Percentiles rank a stretch among this genome's conserved stretches.
phyloP scores from a whole-genome alignment of 495 filamentous ascomycete species.

The Penicillium riverlandense region DNA sequence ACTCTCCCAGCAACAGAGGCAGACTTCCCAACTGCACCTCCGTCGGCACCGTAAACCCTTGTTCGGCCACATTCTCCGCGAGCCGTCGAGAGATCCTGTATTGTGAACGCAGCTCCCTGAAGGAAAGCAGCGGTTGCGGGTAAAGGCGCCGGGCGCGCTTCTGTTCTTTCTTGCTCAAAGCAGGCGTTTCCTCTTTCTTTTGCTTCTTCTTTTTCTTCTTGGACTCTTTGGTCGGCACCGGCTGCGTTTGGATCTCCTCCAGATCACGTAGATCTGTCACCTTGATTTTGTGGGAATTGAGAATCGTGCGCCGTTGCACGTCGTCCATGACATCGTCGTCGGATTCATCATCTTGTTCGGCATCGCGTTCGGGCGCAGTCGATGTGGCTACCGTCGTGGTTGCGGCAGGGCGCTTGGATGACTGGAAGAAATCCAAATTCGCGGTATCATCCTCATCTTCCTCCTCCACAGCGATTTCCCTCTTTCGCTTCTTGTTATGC shows the following conservation, averaged over 20 bases:
- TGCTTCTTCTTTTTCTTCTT: constrained; percentile 47
- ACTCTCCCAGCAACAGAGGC: constrained; percentile 60
- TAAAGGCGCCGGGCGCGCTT: constrained; percentile 50
- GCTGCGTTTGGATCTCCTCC: constrained; percentile 28
- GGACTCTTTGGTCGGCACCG: constrained; percentile 37
- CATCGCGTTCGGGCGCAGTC: constrained; percentile 10
- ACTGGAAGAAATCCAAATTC: constrained; percentile 34
- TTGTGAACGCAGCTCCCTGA: constrained; percentile 58
- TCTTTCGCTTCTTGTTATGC: constrained; percentile 34
- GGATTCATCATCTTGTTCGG: constrained; percentile 13
- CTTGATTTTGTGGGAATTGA: constrained; percentile 82
- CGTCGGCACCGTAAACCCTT: constrained; percentile 81
- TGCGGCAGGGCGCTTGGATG: constrained; percentile 16
- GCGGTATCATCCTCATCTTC: constrained; percentile 18
- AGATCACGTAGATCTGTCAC: constrained; percentile 58
- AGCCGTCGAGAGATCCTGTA: constrained; percentile 68
- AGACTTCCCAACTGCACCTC: constrained; percentile 87
- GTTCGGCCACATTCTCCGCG: constrained; percentile 68
- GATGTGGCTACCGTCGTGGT: constrained; percentile 8
- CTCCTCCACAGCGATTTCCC: constrained; percentile 10
- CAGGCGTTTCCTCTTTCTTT: constrained; percentile 28
- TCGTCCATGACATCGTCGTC: constrained; percentile 38
- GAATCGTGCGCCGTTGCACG: constrained; percentile 63
- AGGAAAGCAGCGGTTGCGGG: constrained; percentile 71
- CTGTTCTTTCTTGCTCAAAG: constrained; percentile 45